Base-by-base conservation (phyloP, 139 green algal genomes). In the Desmodesmus armatus region DNA sequence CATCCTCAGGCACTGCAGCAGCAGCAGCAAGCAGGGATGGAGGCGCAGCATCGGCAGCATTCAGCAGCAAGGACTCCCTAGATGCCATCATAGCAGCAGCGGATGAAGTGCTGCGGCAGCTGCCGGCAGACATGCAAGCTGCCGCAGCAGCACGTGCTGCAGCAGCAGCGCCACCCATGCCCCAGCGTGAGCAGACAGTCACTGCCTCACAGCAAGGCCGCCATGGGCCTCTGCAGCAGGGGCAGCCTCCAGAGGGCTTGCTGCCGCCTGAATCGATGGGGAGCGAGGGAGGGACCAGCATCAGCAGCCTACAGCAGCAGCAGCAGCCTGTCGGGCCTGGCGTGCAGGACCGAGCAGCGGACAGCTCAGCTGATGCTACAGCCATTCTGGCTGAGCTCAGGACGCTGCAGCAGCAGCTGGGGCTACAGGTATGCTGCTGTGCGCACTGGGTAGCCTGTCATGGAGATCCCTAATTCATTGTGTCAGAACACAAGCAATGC, bases 101-200 rank as follows among this genome's bases (percentile, higher is more conserved):
- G 33, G 80, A 86, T 33, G 80, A 79, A 25, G 80, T 86, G 19
- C 51, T 86, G 53, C 47, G 27, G 69, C 80, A 80, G 69, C 69
- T 86, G 80, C 80, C 80, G 25, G 80, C 49, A 35, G 80, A 86
- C 37, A 86, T 86, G 69, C 67, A 79, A 37, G 80, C 80, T 27
- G 69, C 67, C 40, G 49, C 58, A 13, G 69, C 67, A 23, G 53
- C 44, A 21, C 69, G 70, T 43, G 66, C 69, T 9, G 70, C 47
- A 27, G 80, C 80, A n/a, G 67, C 79, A 37, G 63, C 79, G 4
- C 65, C 31, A 27, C 41, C 47, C 4, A n/a, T 33, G 19, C 31
- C 53, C 19, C 44, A 37, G 41, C 35, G 31, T 17, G 7, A 29
- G 29, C 55, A 17, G 23, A 11, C 31, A 15, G 21, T 13, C 55